Evolutionary conservation across 345 rosid species (phyloP).

Genomic region (Citrus australasica): DNA sequence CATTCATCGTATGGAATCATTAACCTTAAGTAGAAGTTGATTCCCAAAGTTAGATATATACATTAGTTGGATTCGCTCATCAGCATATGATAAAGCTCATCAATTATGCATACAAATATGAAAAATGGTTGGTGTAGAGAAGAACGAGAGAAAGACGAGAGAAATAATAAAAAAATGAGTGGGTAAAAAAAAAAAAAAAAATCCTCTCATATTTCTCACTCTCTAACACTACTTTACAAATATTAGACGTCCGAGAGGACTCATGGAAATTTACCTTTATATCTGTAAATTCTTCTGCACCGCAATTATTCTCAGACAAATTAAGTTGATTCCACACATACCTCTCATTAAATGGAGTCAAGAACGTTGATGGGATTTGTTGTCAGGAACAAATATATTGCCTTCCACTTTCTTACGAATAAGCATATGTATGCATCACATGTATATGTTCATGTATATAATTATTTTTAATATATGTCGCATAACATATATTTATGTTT

Average conservation of each 20-base stretch:
- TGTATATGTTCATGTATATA: neutral
- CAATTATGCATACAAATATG: neutral
- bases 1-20: neutral
- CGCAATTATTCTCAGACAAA: neutral
- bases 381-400: neutral
- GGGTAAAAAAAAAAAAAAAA: fast-evolving
- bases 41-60: neutral
- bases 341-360: neutral
- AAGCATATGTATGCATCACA: neutral
- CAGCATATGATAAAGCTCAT: neutral
- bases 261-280: neutral
- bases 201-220: fast-evolving
- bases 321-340: neutral
- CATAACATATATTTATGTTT: neutral
- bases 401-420: neutral
- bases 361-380: neutral
- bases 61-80: neutral
- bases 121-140: fast-evolving
- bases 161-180: no score
- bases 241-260: neutral
- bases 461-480: neutral
- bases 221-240: no score
- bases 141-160: no score
- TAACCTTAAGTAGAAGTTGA: neutral
- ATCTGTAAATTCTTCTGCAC: neutral